Conservation (phyloP, 345 rosid species). For the Salix arbutifolia region DNA sequence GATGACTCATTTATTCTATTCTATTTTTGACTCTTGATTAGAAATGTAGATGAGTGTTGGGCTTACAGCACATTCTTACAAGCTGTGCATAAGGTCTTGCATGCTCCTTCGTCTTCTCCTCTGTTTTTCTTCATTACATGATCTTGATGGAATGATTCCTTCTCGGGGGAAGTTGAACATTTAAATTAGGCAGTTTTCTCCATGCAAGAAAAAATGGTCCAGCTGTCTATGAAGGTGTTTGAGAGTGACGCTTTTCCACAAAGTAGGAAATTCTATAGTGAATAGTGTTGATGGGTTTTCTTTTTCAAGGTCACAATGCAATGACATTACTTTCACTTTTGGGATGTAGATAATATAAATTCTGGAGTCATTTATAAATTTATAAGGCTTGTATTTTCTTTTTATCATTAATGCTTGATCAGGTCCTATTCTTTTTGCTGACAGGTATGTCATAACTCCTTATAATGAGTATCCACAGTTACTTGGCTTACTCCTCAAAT, state of each 20-base stretch:
- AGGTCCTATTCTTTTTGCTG: not conserved
- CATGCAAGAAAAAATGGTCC: not conserved
- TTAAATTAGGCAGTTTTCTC: not conserved
- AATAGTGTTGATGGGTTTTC: not conserved
- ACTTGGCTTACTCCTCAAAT: slow-evolving; percentile 89
- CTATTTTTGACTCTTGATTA: not conserved
- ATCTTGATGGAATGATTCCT: not conserved
- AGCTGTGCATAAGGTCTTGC: not conserved
- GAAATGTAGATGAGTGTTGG: not conserved
- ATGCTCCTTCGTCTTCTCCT: not conserved
- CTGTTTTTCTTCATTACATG: not conserved
- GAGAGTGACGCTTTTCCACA: not conserved
- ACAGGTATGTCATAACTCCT: slow-evolving; percentile 92
- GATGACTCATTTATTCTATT: not conserved
- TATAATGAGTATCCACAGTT: slow-evolving; percentile 87
- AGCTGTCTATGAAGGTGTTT: too few species aligned
- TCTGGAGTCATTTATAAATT: not conserved
- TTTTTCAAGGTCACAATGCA: not conserved
- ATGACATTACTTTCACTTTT: not conserved
- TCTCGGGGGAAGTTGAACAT: not conserved
- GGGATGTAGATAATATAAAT: not conserved
- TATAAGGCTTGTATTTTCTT: not conserved
- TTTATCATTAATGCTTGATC: not conserved
- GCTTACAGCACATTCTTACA: not conserved
- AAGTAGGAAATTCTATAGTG: not conserved